Evolutionary conservation across 2,329 filamentous ascomycete species (phyloP).

Genomic region (Cladophialophora yegresii): DNA sequence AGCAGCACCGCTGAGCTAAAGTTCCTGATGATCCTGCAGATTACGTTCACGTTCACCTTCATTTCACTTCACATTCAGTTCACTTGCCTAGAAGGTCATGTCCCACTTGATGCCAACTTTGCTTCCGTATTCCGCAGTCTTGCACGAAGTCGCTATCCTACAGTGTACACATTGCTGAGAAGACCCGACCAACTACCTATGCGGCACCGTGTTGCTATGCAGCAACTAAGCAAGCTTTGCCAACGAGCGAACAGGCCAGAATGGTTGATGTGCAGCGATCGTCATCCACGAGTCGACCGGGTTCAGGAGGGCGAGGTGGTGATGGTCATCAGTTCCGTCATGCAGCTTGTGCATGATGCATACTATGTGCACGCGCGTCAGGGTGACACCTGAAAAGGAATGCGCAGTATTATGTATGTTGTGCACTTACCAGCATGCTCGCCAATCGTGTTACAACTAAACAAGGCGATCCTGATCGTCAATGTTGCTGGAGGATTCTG

Average conservation of each 20-base stretch:
- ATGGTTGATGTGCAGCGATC: not conserved
- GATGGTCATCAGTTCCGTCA: not conserved
- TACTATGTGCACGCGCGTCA: not conserved
- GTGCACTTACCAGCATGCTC: not conserved
- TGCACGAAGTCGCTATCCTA: too few relatives aligned
- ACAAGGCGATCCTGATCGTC: not conserved
- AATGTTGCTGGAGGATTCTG: not conserved
- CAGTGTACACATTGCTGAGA: not conserved
- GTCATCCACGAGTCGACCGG: not conserved
- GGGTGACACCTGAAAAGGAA: not conserved
- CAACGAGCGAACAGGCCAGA: not conserved
- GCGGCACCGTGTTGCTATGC: too few relatives aligned
- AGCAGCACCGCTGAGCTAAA: too few relatives aligned
- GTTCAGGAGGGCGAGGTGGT: not conserved
- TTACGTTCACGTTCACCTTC: not conserved
- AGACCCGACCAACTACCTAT: too few relatives aligned
- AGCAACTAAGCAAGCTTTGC: not conserved
- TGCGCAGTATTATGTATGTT: not conserved
- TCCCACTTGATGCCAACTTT: not conserved
- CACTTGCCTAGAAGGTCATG: not conserved
- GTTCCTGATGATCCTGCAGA: too few relatives aligned
- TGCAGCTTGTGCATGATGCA: not conserved
- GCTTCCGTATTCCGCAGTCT: not conserved
- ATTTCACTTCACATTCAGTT: not conserved
- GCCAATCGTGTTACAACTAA: not conserved